Conservation (phyloP, 805 yeast genomes). For the Nakazawaea molendinolei region DNA sequence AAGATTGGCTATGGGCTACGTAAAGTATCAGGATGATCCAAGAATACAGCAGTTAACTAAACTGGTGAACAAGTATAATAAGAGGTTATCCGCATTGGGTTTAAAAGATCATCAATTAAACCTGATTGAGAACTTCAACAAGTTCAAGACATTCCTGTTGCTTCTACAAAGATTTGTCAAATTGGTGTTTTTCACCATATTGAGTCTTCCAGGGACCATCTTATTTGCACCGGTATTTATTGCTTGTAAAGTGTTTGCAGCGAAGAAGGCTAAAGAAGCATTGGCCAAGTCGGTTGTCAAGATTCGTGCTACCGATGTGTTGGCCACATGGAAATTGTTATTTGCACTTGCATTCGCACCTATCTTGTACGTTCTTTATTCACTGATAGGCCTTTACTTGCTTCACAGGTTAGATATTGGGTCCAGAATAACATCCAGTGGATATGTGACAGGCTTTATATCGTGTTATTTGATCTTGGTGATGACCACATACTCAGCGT, state of each 20-base stretch:
- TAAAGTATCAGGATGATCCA: conserved; percentile 66
- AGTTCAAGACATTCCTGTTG: conserved; percentile 41
- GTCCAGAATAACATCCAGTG: background rate
- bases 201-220: conserved; percentile 82
- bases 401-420: background rate
- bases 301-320: conserved; percentile 83
- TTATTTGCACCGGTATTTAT: conserved; percentile 86
- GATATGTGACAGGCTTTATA: conserved; percentile 22
- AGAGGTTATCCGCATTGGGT: conserved; percentile 53
- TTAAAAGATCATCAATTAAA: conserved; percentile 70
- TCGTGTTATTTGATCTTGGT: conserved; percentile 59
- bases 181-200: conserved; percentile 44
- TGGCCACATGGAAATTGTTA: conserved; percentile 94
- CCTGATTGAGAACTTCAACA: conserved; percentile 37
- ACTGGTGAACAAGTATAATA: conserved; percentile 66
- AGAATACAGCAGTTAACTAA: conserved; percentile 53
- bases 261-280: conserved; percentile 67
- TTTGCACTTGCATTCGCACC: conserved; percentile 89
- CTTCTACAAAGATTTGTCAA: conserved; percentile 51
- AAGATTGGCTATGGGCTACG: conserved; percentile 76
- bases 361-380: conserved; percentile 70
- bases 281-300: conserved; percentile 83
- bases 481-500: conserved; percentile 77
- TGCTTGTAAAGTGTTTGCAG: conserved; percentile 65
- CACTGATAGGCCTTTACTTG: conserved; percentile 42